Evolutionary conservation across 306 rosid genomes (phyloP).

Genomic region (Vigna radiata): DNA sequence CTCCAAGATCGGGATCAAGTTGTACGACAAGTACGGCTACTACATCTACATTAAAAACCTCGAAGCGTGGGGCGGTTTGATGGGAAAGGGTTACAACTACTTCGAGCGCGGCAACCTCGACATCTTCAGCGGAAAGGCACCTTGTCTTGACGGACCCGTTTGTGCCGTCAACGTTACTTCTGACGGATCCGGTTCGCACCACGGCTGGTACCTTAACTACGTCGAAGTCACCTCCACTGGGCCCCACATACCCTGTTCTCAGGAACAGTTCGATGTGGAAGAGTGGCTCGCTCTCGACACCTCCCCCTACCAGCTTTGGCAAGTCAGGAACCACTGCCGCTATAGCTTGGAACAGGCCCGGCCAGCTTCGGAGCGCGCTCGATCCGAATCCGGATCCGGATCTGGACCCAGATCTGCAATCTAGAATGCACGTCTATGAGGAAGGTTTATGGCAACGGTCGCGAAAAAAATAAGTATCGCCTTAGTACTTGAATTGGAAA

Average conservation of each 20-base stretch:
- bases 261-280: constrained; percentile 63
- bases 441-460: no score
- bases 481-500: background rate
- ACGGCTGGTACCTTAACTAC: constrained; percentile 94
- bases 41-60: constrained; percentile 61
- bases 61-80: constrained; percentile 79
- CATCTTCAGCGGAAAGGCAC: constrained; percentile 80
- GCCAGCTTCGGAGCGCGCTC: background rate
- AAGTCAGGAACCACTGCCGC: constrained; percentile 55
- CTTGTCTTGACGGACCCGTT: constrained; percentile 65
- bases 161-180: constrained; percentile 84
- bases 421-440: constrained; percentile 24
- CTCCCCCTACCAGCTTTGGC: constrained; percentile 69
- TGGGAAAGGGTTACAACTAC: constrained; percentile 70
- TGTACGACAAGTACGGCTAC: constrained; percentile 64
- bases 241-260: constrained; percentile 56
- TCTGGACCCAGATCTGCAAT: background rate
- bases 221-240: constrained; percentile 77
- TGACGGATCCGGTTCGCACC: constrained; percentile 74
- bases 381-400: constrained; percentile 36
- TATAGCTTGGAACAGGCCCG: constrained; percentile 27
- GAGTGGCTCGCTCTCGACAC: constrained; percentile 88
- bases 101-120: constrained; percentile 91
- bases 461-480: background rate
- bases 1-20: constrained; percentile 55